A percentile compares a stretch with the other conserved stretches of the same genome.
These are phyloP conservation scores for Hypoxylon sp. DNA, from an alignment of 2,329 filamentous ascomycete genomes.

Conservation along the genomic window DNA sequence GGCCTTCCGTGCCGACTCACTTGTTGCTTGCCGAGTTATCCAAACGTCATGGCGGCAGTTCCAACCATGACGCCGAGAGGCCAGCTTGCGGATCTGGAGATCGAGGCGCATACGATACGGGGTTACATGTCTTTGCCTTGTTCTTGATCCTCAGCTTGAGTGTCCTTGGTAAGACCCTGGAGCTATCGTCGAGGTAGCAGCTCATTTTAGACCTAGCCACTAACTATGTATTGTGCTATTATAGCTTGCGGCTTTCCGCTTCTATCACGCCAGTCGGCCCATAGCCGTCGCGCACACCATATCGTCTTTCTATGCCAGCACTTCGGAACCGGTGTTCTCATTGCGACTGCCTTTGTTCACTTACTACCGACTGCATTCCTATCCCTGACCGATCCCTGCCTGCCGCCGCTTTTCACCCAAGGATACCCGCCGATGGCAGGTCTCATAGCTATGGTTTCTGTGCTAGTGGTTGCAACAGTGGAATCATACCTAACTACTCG, in stretches of 20 bases:
- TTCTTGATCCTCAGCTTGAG: conserved; percentile 75
- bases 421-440: conserved; percentile 86
- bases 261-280: conserved; percentile 71
- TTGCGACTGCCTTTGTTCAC: conserved; percentile 89
- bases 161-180: conserved; percentile 65
- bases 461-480: conserved; percentile 85
- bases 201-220: conserved; percentile 13
- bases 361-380: conserved; percentile 77
- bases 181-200: neutral
- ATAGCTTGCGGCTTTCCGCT: conserved; percentile 77
- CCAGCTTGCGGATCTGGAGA: conserved; percentile 69
- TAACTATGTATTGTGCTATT: conserved; percentile 22
- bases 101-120: conserved; percentile 73
- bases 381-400: conserved; percentile 77
- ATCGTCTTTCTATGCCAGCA: conserved; percentile 79
- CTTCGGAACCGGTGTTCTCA: conserved; percentile 87
- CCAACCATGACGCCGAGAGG: conserved; percentile 56
- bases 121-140: conserved; percentile 77
- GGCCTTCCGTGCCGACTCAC: conserved; percentile 68
- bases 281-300: conserved; percentile 69
- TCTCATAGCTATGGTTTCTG: conserved; percentile 84
- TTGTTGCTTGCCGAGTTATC: conserved; percentile 68
- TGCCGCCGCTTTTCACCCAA: conserved; percentile 83
- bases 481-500: conserved; percentile 90
- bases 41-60: conserved; percentile 59